Evolutionary conservation across 2,329 filamentous ascomycete species (phyloP).

Genomic region (Chrysoporthe deuterocubensis): DNA sequence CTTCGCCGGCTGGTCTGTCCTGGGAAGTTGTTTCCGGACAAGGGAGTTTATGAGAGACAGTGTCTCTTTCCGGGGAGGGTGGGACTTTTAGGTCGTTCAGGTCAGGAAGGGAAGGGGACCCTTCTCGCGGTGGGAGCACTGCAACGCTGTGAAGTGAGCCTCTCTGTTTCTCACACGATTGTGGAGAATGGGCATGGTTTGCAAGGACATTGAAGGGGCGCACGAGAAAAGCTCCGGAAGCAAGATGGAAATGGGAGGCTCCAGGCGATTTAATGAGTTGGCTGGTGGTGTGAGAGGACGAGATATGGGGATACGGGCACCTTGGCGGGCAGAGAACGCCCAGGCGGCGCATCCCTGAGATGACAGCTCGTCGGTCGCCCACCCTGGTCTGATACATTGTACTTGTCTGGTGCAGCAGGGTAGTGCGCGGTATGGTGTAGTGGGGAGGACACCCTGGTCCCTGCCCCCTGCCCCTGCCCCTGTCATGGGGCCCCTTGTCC

Average conservation of each 20-base stretch:
- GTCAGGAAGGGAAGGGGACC: not conserved
- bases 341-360: conserved; percentile 8
- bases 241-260: conserved; percentile 21
- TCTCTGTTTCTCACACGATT: conserved; percentile 16
- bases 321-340: conserved; percentile 1
- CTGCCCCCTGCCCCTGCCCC: not conserved
- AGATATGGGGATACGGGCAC: not conserved
- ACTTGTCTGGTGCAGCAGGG: conserved; percentile 1
- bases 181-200: conserved; percentile 16
- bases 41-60: conserved; percentile 30
- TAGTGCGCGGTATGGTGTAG: conserved; percentile 1
- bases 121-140: conserved; percentile 11
- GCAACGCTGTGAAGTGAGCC: conserved; percentile 18
- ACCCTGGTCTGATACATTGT: conserved; percentile 7
- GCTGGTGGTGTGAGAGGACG: conserved; percentile 19
- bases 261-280: conserved; percentile 28
- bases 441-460: conserved; percentile 3
- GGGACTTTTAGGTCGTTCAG: not conserved
- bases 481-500: not conserved
- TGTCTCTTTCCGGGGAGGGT: conserved; percentile 15
- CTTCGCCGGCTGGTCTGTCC: conserved; percentile 6
- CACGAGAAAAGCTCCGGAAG: conserved; percentile 13
- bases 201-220: conserved; percentile 21
- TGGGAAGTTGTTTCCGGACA: conserved; percentile 25
- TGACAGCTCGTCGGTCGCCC: conserved; percentile 1